Conservation (phyloP, 1,284 basidiomycete genomes). For the Cryptococcus maquisensis region DNA sequence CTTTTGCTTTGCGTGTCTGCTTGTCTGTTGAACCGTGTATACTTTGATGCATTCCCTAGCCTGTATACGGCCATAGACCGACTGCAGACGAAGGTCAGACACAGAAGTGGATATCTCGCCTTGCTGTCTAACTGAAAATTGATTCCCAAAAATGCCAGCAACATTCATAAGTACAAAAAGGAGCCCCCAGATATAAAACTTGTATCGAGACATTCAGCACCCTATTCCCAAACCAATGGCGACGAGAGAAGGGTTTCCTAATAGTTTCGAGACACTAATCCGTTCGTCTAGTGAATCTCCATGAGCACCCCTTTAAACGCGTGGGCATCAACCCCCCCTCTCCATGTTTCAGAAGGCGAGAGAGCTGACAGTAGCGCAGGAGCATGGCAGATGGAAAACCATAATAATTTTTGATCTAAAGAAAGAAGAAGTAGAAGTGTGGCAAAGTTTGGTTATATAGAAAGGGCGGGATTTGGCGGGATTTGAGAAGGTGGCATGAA, state of each 20-base stretch:
- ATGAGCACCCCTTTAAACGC: conserved; percentile 13
- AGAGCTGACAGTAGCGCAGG: background rate
- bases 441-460: background rate
- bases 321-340: background rate
- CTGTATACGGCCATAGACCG: too few species aligned
- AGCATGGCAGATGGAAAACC: conserved; percentile 34
- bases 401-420: conserved; percentile 29
- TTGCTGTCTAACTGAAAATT: too few species aligned
- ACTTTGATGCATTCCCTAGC: too few species aligned
- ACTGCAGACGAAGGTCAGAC: too few species aligned
- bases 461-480: background rate
- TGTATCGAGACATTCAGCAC: conserved; percentile 45
- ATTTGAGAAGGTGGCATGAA: background rate
- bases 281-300: conserved; percentile 44
- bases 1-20: too few species aligned
- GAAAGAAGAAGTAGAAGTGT: conserved; percentile 13
- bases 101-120: too few species aligned
- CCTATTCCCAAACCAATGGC: conserved; percentile 13
- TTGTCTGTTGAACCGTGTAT: too few species aligned
- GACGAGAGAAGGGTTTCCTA: conserved; percentile 39
- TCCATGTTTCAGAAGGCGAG: too few species aligned
- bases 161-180: background rate
- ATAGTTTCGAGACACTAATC: conserved; percentile 47
- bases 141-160: background rate
- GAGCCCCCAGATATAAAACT: conserved; percentile 2